Percentiles rank a stretch among this genome's conserved stretches.
phyloP scores from a whole-genome alignment of 2,329 filamentous ascomycete genomes.

The Colletotrichum scovillei region DNA sequence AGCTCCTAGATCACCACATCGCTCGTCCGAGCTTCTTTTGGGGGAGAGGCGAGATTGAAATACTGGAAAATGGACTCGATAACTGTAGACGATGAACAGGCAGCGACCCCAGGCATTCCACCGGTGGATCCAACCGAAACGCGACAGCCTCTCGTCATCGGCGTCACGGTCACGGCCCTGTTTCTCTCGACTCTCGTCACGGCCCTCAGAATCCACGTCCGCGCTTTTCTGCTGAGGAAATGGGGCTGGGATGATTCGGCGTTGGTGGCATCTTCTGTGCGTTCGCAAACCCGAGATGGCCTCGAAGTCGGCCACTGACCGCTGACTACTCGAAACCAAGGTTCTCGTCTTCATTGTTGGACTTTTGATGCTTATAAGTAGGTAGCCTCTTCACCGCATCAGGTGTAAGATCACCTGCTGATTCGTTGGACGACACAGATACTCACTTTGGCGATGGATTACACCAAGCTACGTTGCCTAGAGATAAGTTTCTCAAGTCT shows the following conservation, averaged over 20 bases:
- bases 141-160: constrained; percentile 17
- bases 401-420: not conserved
- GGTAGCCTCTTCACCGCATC: not conserved
- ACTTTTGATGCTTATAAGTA: constrained; percentile 26
- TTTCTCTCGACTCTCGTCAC: not conserved
- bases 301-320: fast-evolving
- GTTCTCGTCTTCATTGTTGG: constrained; percentile 1
- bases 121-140: not conserved
- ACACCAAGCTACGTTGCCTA: not conserved
- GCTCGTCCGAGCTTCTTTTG: too few relatives aligned
- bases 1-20: not conserved
- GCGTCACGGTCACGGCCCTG: not conserved
- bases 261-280: constrained; percentile 12
- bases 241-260: constrained; percentile 27
- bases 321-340: not conserved
- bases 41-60: not conserved
- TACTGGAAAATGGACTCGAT: not conserved
- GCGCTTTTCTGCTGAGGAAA: not conserved
- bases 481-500: constrained; percentile 4
- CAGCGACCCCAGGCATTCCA: not conserved
- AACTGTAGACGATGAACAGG: not conserved
- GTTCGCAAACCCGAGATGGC: not conserved
- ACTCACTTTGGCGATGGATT: constrained; percentile 20
- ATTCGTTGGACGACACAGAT: not conserved
- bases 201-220: constrained; percentile 19